Conservation (phyloP, 1,139 yeast genomes). For the Wickerhamiella infanticola region DNA sequence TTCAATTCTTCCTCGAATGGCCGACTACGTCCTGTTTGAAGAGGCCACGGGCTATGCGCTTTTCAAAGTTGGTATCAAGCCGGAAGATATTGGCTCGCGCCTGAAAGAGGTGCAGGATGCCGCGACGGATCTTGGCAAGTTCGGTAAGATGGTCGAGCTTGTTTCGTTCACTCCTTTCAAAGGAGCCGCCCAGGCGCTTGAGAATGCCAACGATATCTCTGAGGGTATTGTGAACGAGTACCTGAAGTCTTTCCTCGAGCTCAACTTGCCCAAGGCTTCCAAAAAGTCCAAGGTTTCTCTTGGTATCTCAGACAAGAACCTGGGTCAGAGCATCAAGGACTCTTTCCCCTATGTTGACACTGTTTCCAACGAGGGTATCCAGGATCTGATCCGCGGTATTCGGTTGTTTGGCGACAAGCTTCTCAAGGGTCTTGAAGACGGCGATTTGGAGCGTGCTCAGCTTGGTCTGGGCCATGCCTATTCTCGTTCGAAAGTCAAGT, state of each 20-base stretch:
- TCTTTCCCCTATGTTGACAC: conserved; percentile 78
- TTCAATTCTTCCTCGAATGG: conserved; percentile 10
- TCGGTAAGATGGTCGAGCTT: conserved; percentile 84
- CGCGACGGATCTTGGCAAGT: conserved; percentile 68
- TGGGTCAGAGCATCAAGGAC: conserved; percentile 95
- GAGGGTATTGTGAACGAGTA: conserved; percentile 94
- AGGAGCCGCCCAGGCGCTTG: conserved; percentile 98
- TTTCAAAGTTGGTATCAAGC: conserved; percentile 86
- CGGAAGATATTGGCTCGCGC: conserved; percentile 85
- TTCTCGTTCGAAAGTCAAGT: conserved; percentile 97
- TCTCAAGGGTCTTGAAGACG: conserved; percentile 80
- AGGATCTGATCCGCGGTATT: conserved; percentile 89
- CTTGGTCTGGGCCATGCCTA: conserved; percentile 98
- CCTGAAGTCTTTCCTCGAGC: conserved; percentile 74
- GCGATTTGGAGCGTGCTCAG: conserved; percentile 96
- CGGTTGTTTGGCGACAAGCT: conserved; percentile 82
- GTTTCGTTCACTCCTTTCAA: conserved; percentile 96
- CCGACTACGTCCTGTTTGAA: conserved; percentile 89
- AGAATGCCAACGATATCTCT: conserved; percentile 93
- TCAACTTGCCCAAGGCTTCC: conserved; percentile 78
- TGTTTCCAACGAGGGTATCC: conserved; percentile 79
- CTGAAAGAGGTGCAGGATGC: conserved; percentile 91
- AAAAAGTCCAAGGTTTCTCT: conserved; percentile 45
- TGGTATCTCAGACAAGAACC: conserved; percentile 87
- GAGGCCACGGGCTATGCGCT: conserved; percentile 98